Conservation (phyloP, 73 alveolate genomes). For the Effrenium voratum region DNA sequence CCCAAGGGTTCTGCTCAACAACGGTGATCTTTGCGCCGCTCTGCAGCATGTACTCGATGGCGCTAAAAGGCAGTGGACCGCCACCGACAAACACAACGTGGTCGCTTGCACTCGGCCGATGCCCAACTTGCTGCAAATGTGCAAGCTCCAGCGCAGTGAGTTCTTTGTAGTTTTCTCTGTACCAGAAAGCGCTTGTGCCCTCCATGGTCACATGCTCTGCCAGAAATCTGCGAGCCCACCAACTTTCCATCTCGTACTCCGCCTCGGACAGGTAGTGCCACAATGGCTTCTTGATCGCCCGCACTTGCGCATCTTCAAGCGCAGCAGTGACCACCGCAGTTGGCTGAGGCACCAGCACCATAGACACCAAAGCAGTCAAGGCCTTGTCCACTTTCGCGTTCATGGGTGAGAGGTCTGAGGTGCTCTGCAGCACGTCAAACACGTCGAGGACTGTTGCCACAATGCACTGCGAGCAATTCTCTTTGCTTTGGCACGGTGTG, state of each 20-base stretch:
- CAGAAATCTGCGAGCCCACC: neutral
- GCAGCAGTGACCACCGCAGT: neutral
- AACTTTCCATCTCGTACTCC: conserved; percentile 26
- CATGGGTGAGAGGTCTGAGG: neutral
- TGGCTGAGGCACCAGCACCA: conserved; percentile 21
- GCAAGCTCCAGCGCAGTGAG: neutral
- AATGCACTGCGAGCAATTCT: neutral
- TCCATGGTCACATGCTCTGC: neutral
- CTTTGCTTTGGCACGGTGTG: neutral
- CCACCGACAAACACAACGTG: neutral
- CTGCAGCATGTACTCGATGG: neutral
- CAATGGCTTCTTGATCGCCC: neutral
- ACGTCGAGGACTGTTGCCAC: neutral
- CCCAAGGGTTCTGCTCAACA: neutral
- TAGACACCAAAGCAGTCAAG: neutral
- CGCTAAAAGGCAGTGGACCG: neutral
- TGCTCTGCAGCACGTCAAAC: neutral
- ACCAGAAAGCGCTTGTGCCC: neutral
- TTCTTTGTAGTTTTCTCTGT: neutral
- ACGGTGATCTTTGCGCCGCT: neutral
- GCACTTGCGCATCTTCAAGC: neutral
- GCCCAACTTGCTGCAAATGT: neutral
- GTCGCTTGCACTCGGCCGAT: neutral
- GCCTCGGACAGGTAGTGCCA: neutral
- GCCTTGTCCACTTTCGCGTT: neutral